phyloP scores from a whole-genome alignment of 441 rosid genomes.

The Bruguiera hainesii region DNA sequence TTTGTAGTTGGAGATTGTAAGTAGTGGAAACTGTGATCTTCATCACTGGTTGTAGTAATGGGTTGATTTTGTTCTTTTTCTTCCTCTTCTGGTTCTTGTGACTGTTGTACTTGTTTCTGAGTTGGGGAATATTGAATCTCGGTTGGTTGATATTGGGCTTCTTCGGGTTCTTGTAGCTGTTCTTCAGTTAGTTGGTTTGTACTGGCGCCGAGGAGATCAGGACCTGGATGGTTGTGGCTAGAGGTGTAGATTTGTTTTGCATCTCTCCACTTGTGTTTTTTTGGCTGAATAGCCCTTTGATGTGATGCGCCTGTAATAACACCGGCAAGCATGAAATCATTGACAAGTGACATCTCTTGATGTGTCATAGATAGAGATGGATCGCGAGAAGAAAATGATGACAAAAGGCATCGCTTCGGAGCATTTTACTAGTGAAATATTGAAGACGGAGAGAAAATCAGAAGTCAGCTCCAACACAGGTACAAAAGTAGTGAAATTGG shows the following conservation, averaged over 20 bases:
- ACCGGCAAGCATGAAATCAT: constrained; percentile 27
- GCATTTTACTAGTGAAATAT: not conserved
- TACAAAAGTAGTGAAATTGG: no score
- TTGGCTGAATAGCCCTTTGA: constrained; percentile 69
- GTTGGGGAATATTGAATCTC: constrained; percentile 11
- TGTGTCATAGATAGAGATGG: not conserved
- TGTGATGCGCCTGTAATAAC: constrained; percentile 72
- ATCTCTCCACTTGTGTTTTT: constrained; percentile 62
- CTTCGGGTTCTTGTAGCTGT: not conserved
- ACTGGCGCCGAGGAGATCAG: constrained; percentile 25
- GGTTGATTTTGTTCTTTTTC: constrained; percentile 3
- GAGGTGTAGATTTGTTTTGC: constrained; percentile 71
- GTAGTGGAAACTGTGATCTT: constrained; percentile 43
- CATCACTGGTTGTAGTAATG: constrained; percentile 12
- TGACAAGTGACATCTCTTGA: constrained; percentile 4
- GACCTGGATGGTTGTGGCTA: constrained; percentile 57
- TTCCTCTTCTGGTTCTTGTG: constrained; percentile 12
- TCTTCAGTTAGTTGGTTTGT: constrained; percentile 9
- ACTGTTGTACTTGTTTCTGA: constrained; percentile 18
- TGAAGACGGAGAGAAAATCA: not conserved
- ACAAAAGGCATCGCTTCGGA: not conserved
- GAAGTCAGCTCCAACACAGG: no score
- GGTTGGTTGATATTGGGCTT: constrained; percentile 12
- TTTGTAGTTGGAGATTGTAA: constrained; percentile 32
- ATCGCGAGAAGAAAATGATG: not conserved